Conservation (phyloP, 306 rosid genomes). For the Dalbergia cultrata region DNA sequence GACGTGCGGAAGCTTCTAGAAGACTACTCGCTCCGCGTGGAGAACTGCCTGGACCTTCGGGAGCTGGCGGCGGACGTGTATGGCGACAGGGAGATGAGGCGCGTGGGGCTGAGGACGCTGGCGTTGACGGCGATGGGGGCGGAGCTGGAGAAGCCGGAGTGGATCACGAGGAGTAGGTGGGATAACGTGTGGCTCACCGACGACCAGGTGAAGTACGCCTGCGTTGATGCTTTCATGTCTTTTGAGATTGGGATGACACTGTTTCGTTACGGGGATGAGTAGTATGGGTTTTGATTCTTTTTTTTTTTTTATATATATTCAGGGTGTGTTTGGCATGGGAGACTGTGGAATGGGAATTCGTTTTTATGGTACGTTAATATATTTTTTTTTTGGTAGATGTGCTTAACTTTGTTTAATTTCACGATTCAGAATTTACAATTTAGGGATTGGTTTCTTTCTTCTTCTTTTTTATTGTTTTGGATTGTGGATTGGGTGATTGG, state of each 20-base stretch:
- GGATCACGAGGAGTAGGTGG: slow-evolving; percentile 38
- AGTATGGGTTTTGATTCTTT: too few species aligned
- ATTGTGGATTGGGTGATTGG: too few species aligned
- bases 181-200: slow-evolving; percentile 27
- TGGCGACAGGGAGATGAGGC: not conserved
- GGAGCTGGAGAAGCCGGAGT: slow-evolving; percentile 38
- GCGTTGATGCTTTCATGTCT: slow-evolving; percentile 31
- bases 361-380: too few species aligned
- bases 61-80: slow-evolving; percentile 28
- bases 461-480: too few species aligned
- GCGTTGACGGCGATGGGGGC: not conserved
- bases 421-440: too few species aligned
- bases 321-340: too few species aligned
- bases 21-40: slow-evolving; percentile 14
- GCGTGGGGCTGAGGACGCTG: not conserved
- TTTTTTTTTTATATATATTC: too few species aligned
- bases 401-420: too few species aligned
- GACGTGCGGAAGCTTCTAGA: slow-evolving; percentile 32
- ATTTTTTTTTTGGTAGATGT: too few species aligned
- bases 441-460: too few species aligned
- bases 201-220: slow-evolving; percentile 46
- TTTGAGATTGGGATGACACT: slow-evolving; percentile 2
- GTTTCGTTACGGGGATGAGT: too few species aligned
- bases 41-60: slow-evolving; percentile 10
- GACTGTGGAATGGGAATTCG: too few species aligned